Evolutionary conservation across 2,329 filamentous ascomycete species (phyloP).

Genomic region (Thelonectria discophora): DNA sequence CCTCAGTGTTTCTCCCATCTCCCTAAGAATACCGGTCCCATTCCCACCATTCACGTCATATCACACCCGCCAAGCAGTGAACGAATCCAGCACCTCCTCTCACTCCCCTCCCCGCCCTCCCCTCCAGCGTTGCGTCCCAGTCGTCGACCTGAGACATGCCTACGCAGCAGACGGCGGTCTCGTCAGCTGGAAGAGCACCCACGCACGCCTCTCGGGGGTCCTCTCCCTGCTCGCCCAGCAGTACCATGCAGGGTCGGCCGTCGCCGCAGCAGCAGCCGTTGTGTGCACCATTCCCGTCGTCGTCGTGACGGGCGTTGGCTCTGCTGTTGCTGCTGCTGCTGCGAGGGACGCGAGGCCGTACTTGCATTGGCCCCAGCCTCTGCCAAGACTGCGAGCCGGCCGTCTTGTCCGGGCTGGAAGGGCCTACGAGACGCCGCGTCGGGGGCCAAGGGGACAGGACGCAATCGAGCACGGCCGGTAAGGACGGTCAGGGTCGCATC

Average conservation of each 20-base stretch:
- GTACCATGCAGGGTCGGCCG: too few species aligned
- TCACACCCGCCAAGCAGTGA: not conserved
- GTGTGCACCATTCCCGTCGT: not conserved
- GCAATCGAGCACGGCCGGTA: not conserved
- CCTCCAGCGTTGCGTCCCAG: not conserved
- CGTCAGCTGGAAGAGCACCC: not conserved
- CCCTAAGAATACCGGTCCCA: not conserved
- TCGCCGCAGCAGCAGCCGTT: too few species aligned
- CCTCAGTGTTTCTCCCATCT: not conserved
- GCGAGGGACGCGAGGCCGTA: not conserved
- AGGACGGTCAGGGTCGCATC: too few species aligned
- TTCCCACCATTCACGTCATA: not conserved
- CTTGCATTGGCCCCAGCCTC: not conserved
- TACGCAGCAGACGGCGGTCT: not conserved
- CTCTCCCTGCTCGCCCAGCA: too few species aligned
- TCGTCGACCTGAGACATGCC: not conserved
- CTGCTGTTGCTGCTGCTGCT: too few species aligned
- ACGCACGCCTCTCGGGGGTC: too few species aligned
- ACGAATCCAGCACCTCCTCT: not conserved
- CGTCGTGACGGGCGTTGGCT: not conserved
- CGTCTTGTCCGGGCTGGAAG: not conserved
- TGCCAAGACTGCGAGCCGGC: not conserved
- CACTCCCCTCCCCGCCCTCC: not conserved
- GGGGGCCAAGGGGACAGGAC: not conserved
- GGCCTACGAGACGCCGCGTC: not conserved